phyloP scores from a whole-genome alignment of 768 basidiomycete genomes.

The Hygrophoropsis aurantiaca region DNA sequence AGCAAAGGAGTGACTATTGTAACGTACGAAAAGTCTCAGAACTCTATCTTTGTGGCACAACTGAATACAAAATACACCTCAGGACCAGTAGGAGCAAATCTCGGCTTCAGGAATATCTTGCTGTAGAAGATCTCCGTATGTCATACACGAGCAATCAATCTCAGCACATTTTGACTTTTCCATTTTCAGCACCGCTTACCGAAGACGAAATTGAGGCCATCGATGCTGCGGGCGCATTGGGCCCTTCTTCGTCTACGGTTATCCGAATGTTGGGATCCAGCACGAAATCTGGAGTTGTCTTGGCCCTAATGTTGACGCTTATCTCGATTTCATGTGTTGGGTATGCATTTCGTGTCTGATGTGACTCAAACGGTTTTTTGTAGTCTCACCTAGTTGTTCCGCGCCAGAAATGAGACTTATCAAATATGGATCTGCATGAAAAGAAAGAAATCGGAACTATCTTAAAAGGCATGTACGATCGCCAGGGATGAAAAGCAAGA shows the following conservation, averaged over 20 bases:
- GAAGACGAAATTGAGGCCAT: conserved; percentile 51
- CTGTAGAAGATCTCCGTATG: conserved; percentile 64
- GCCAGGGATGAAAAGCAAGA: too few relatives aligned
- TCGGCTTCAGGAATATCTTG: conserved; percentile 66
- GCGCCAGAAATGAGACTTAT: too few relatives aligned
- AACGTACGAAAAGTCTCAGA: conserved; percentile 43
- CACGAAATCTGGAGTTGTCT: too few relatives aligned
- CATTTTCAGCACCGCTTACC: conserved; percentile 41
- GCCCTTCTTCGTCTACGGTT: conserved; percentile 14
- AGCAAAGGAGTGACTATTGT: conserved; percentile 67
- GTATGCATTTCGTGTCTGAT: too few relatives aligned
- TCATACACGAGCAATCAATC: neutral
- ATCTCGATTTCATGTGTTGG: too few relatives aligned
- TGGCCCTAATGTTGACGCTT: too few relatives aligned
- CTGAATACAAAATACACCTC: neutral
- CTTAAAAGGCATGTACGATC: too few relatives aligned
- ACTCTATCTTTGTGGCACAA: neutral
- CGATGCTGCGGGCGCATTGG: conserved; percentile 57
- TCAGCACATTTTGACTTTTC: neutral
- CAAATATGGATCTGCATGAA: too few relatives aligned
- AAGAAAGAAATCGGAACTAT: too few relatives aligned
- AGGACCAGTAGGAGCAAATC: conserved; percentile 67
- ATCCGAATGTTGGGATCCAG: too few relatives aligned
- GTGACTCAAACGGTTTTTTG: too few relatives aligned
- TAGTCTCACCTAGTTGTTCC: too few relatives aligned